These are phyloP conservation scores for Leptographium galeiforme DNA, from an alignment of 2,329 filamentous ascomycete species.

Conservation along the genomic window DNA sequence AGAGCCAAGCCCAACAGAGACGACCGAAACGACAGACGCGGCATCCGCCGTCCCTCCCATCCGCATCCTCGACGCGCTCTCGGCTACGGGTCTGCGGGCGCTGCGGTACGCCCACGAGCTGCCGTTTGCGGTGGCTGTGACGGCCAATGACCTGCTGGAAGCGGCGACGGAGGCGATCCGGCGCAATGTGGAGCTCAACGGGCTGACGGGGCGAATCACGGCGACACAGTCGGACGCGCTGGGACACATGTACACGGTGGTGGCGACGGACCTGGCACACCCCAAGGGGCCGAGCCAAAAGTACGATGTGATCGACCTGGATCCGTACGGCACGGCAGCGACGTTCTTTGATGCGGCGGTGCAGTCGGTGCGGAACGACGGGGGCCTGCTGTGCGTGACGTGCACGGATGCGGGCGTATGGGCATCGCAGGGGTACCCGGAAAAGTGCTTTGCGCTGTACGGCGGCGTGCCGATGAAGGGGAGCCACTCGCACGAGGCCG, in stretches of 20 bases:
- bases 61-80: constrained; percentile 87
- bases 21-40: constrained; percentile 13
- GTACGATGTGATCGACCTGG: constrained; percentile 92
- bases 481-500: constrained; percentile 74
- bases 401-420: constrained; percentile 95
- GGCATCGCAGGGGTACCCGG: constrained; percentile 84
- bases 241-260: constrained; percentile 73
- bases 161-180: constrained; percentile 70
- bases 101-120: constrained; percentile 86
- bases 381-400: constrained; percentile 84
- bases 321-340: constrained; percentile 88
- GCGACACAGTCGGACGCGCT: constrained; percentile 73
- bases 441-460: constrained; percentile 90
- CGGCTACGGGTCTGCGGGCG: constrained; percentile 82
- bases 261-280: constrained; percentile 36
- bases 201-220: constrained; percentile 54
- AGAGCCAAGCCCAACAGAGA: not conserved
- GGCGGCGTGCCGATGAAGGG: constrained; percentile 82
- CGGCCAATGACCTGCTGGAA: constrained; percentile 77
- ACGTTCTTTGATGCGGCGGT: constrained; percentile 86
- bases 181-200: constrained; percentile 75
- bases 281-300: constrained; percentile 24
- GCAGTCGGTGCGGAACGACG: constrained; percentile 70
- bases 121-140: constrained; percentile 67
- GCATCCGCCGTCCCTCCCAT: constrained; percentile 33